phyloP scores from a whole-genome alignment of 179 eudicot species.

The Gypsophila paniculata region DNA sequence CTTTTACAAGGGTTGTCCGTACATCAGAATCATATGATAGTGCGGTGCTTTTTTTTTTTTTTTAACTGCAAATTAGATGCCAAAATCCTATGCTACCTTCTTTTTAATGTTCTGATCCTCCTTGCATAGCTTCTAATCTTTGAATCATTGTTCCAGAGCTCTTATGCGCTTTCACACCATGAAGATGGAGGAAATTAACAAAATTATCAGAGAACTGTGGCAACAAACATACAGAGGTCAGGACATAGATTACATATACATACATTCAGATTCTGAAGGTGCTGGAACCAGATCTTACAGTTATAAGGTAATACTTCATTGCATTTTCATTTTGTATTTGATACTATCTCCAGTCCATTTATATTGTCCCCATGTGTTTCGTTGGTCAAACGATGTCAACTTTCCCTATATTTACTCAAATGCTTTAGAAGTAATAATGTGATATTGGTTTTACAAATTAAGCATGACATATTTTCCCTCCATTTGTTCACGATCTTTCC shows the following conservation, averaged over 20 bases:
- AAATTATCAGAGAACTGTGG: conserved; percentile 93
- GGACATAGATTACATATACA: conserved; percentile 89
- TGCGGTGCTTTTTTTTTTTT: neutral
- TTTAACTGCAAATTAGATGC: conserved; percentile 7
- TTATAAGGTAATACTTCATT: conserved; percentile 51
- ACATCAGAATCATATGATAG: neutral
- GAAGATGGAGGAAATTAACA: conserved; percentile 98
- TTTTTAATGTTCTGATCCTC: conserved; percentile 1
- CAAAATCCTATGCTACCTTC: neutral
- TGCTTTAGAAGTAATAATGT: no score
- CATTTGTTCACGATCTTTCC: no score
- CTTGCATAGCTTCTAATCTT: neutral
- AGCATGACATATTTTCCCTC: no score
- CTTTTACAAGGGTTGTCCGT: neutral
- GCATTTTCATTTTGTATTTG: conserved; percentile 8
- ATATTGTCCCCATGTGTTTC: no score
- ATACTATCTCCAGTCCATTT: neutral
- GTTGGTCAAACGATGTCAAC: no score
- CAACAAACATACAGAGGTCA: conserved; percentile 99
- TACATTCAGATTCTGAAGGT: conserved; percentile 94
- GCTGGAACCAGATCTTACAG: conserved; percentile 96
- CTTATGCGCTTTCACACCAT: conserved; percentile 89
- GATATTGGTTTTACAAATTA: no score
- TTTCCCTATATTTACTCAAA: no score
- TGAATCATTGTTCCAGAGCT: conserved; percentile 40